Conservation (phyloP, 2,329 filamentous ascomycete species). For the Ramichloridium luteum region DNA sequence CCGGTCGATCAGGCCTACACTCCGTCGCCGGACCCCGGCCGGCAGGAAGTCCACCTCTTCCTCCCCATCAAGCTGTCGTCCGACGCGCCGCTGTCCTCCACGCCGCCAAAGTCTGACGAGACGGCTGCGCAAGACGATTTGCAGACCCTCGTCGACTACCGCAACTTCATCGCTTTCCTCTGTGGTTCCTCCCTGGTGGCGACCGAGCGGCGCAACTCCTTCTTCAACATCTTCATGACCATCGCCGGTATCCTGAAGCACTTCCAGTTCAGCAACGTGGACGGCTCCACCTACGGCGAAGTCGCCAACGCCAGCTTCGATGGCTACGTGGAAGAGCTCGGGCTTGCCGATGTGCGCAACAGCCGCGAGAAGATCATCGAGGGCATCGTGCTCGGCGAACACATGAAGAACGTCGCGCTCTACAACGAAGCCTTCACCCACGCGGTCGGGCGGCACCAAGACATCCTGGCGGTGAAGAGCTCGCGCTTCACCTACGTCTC, state of each 20-base stretch:
- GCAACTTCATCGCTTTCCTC: constrained; percentile 53
- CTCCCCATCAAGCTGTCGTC: constrained; percentile 45
- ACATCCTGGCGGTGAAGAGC: constrained; percentile 56
- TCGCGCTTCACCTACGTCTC: constrained; percentile 61
- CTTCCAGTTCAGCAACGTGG: constrained; percentile 49
- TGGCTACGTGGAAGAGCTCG: constrained; percentile 64
- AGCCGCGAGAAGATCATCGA: constrained; percentile 85
- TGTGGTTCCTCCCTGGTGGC: constrained; percentile 50
- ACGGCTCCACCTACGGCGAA: constrained; percentile 52
- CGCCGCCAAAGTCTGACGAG: constrained; percentile 11
- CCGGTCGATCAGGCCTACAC: constrained; percentile 3
- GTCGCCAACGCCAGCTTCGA: constrained; percentile 53
- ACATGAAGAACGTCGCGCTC: constrained; percentile 66
- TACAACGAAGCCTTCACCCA: constrained; percentile 91
- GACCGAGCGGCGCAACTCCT: constrained; percentile 40
- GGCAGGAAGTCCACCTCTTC: constrained; percentile 46
- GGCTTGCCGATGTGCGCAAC: constrained; percentile 63
- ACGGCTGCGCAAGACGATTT: constrained; percentile 36
- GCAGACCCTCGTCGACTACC: constrained; percentile 45
- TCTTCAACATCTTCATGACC: constrained; percentile 50
- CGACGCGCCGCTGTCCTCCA: constrained; percentile 29
- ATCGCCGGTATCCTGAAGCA: constrained; percentile 45
- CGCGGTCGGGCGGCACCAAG: constrained; percentile 70
- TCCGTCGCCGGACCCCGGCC: constrained; percentile 26
- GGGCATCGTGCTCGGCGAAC: constrained; percentile 76